phyloP scores from a whole-genome alignment of 331 rosid genomes.

The Quercus tomentella region DNA sequence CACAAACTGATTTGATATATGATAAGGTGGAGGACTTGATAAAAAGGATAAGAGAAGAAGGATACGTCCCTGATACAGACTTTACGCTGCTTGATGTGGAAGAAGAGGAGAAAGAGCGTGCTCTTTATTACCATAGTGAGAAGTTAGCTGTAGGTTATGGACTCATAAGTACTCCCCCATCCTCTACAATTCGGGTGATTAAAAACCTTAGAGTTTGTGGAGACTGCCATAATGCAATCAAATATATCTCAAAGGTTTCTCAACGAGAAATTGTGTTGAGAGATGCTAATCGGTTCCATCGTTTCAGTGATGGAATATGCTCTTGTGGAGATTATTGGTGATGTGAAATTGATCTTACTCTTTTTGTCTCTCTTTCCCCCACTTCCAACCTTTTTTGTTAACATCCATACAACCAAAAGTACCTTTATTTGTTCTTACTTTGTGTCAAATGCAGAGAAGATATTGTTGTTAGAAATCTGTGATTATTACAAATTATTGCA shows the following conservation, averaged over 20 bases:
- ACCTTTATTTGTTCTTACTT: not conserved
- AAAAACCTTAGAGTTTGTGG: conserved; percentile 77
- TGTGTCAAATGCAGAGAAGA: not conserved
- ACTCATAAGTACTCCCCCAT: conserved; percentile 49
- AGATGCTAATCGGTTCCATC: conserved; percentile 83
- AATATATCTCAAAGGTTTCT: conserved; percentile 53
- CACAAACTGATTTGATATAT: conserved; percentile 47
- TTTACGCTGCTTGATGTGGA: conserved; percentile 63
- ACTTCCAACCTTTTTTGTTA: not conserved
- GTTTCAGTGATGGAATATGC: conserved; percentile 60
- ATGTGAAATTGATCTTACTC: not conserved
- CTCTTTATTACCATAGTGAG: conserved; percentile 67
- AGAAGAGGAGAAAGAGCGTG: conserved; percentile 68
- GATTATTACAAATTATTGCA: not conserved
- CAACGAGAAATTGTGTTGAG: conserved; percentile 60
- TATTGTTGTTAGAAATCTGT: not conserved
- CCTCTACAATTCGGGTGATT: conserved; percentile 50
- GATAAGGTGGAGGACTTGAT: conserved; percentile 54
- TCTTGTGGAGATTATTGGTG: conserved; percentile 77
- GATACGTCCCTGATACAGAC: conserved; percentile 69
- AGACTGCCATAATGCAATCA: conserved; percentile 78
- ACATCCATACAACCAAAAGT: not conserved
- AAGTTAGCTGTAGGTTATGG: conserved; percentile 71
- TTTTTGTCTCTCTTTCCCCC: not conserved
- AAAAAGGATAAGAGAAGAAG: conserved; percentile 58